Percentiles rank a stretch among this genome's conserved stretches.
phyloP scores from a whole-genome alignment of 257 asterid species.

The Penstemon eatonii region DNA sequence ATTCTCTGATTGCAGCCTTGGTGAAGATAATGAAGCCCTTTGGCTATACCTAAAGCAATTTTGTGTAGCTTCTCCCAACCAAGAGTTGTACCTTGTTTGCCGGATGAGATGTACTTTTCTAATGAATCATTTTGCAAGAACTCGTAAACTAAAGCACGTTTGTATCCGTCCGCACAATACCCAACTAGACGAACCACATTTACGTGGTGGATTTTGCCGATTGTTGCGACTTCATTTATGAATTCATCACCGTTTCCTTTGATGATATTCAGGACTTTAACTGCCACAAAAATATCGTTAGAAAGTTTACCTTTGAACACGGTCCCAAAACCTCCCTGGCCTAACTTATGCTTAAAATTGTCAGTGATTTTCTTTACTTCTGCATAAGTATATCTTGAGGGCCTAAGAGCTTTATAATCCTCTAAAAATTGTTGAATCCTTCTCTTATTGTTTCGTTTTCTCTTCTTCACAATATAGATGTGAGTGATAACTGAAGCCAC shows the following conservation, averaged over 20 bases:
- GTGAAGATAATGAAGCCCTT: slow-evolving; percentile 69
- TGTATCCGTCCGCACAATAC: slow-evolving; percentile 68
- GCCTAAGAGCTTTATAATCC: slow-evolving; percentile 28
- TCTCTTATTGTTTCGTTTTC: slow-evolving; percentile 37
- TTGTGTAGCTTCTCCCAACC: slow-evolving; percentile 60
- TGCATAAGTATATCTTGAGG: slow-evolving; percentile 57
- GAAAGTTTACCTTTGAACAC: slow-evolving; percentile 65
- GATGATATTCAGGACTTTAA: slow-evolving; percentile 52
- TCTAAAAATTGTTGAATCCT: slow-evolving; percentile 40
- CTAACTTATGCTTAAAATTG: slow-evolving; percentile 48
- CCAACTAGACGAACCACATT: slow-evolving; percentile 71
- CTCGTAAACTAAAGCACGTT: slow-evolving; percentile 63
- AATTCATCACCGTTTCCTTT: slow-evolving; percentile 70
- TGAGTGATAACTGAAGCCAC: slow-evolving; percentile 21
- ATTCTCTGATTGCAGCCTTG: slow-evolving; percentile 56
- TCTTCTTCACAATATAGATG: slow-evolving; percentile 33
- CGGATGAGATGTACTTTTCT: slow-evolving; percentile 45
- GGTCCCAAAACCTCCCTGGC: slow-evolving; percentile 69
- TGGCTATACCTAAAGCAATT: slow-evolving; percentile 54
- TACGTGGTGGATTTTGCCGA: slow-evolving; percentile 66
- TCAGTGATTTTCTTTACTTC: slow-evolving; percentile 54
- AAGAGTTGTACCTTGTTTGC: slow-evolving; percentile 36
- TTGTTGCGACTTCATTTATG: slow-evolving; percentile 65
- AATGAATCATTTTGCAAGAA: slow-evolving; percentile 59
- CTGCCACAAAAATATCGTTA: slow-evolving; percentile 52